A percentile compares a stretch with the other conserved stretches of the same genome.
These are phyloP conservation scores for Colletotrichum horii DNA, from an alignment of 2,329 filamentous ascomycete genomes.

Conservation along the genomic window DNA sequence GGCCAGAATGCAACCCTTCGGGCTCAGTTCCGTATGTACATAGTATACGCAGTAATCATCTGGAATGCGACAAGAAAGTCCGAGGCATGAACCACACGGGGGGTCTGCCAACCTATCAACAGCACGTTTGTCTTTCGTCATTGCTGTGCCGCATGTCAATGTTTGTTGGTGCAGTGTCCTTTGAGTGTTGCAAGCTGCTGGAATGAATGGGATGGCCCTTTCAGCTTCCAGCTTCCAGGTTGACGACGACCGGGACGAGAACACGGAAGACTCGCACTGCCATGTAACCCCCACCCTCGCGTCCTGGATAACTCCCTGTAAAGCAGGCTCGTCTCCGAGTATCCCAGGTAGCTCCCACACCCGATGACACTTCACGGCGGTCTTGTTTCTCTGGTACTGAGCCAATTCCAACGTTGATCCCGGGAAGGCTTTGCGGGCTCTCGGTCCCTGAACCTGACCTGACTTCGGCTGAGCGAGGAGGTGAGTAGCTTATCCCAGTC, in stretches of 20 bases:
- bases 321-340: not conserved
- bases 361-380: not conserved
- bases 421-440: not conserved
- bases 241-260: not conserved
- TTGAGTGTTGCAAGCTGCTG: not conserved
- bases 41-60: too few species aligned
- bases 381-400: not conserved
- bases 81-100: not conserved
- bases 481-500: slow-evolving; percentile 11
- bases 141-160: not conserved
- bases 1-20: not conserved
- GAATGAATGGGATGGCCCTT: not conserved
- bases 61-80: not conserved
- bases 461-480: not conserved
- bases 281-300: not conserved
- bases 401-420: not conserved
- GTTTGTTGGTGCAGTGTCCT: not conserved
- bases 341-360: not conserved
- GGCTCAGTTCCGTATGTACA: not conserved
- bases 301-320: not conserved
- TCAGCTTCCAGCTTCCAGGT: not conserved
- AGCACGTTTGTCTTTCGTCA: not conserved
- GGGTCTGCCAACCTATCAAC: not conserved
- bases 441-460: not conserved
- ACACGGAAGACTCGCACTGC: not conserved